Evolutionary conservation across 805 yeast genomes (phyloP), one percentile per base, ranked within the genome.

Genomic region (Hanseniaspora jakobsenii): DNA sequence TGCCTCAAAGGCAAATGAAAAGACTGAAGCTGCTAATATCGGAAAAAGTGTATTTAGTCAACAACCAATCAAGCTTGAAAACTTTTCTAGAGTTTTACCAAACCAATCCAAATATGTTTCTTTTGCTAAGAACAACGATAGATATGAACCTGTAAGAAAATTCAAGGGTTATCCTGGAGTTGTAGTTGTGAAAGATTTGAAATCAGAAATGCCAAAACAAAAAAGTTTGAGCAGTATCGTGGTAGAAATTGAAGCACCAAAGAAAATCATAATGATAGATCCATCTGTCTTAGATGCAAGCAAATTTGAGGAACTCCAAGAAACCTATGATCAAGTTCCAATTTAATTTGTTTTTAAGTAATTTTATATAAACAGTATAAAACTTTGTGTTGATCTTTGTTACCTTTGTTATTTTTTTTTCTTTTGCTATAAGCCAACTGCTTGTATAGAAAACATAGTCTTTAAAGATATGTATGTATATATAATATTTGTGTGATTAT

Each of bases 71-170:
- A 73, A 75, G 58, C 66, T 91, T 47, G 70, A 70, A 29, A 91
- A 91, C 59, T 67, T 89, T 72, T 72, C 91, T 10, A 76, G 98
- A 56, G 94, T 91, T 2, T 67, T 91, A 45, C 97, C 97, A 13
- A 73, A 78, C 36, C 97, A 91, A 65, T 69, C 87, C 48, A 80
- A 78, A 61, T 84, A 77, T 64, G 75, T 91, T 42, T 71, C 94
- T 3, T 86, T 89, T 58, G 62, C 69, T 30, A 79, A 80, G 56
- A 81, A 76, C 46, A 32, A 28, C 8, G 79, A 73, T 38, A 72
- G 94, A 56, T 89, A 80, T 61, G 72, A 69, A 27, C 96, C 97
- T 4, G 79, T 86, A 7, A 78, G 93, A 60, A 80, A 78, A 58
- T 77, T 75, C 59, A 78, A 66, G 66, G 73, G 83, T 57, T 65